Evolutionary conservation across 2,329 filamentous ascomycete species (phyloP), one percentile per base, ranked within the genome.

Genomic region (Didymella segeticola): DNA sequence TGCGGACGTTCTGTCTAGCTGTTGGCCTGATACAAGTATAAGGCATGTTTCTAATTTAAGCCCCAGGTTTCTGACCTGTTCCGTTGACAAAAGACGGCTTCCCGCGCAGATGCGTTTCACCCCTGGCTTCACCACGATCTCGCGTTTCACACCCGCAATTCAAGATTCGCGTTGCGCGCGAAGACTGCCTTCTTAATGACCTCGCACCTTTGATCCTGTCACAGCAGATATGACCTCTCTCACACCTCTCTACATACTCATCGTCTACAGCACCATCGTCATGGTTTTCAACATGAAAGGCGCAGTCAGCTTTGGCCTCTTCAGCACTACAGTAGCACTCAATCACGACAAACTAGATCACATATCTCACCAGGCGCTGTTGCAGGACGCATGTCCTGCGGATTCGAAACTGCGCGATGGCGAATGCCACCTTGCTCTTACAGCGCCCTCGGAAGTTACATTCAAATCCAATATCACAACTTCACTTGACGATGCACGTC

Each of bases 351-450:
- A 69, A 22, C 19, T 66, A 15, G 48, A 66, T n/a, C 36, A 58
- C 1, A 22, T 68, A 10, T 52, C 57, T 12, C 65, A 69, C 38
- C 45, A 66, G 17, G 59, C 61, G 2, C 49, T 71, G 7, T 30
- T 70, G 4, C 43, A 63, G 7, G 57, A 67, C 10, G 61, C 45
- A 36, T 72, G 69, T 26, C 64, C 69, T 1, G 67, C 65, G 12
- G 54, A 62, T 19, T 61, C 64, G 2, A 48, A 67, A 7, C 43
- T 69, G 1, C 45, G 64, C 15, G 55, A 70, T 37, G 66, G 62
- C 15, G 61, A 68, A 57, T 73, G 68, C 42, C 63, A 61, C 46
- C 4, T 58, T 23, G 47, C 50, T 1, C 23, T 10, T 17, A 41
- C 53, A 34, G 22, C 47, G 15, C 30, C 49, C 10, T 53, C 56